Conservation (phyloP, 192 early-diverging fungal genomes). For the Coemansia sp. region DNA sequence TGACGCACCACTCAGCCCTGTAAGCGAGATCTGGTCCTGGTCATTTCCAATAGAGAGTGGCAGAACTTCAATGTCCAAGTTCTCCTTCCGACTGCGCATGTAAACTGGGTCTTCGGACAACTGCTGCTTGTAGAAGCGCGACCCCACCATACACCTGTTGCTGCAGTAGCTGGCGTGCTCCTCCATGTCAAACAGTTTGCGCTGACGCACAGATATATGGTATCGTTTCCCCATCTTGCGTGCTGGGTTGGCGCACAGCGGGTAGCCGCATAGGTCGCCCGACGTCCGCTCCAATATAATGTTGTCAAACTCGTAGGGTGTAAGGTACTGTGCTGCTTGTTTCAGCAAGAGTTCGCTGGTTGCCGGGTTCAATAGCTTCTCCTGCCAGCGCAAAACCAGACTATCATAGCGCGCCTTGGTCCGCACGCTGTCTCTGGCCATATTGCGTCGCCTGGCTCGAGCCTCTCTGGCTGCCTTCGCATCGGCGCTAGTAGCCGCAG, state of each 20-base stretch:
- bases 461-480: constrained; percentile 8
- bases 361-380: constrained; percentile 41
- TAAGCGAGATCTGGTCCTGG: background rate
- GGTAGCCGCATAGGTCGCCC: constrained; percentile 77
- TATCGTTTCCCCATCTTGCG: constrained; percentile 44
- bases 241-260: constrained; percentile 63
- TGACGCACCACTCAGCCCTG: background rate
- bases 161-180: constrained; percentile 74
- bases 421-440: constrained; percentile 31
- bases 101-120: constrained; percentile 77
- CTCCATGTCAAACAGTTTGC: constrained; percentile 79
- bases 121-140: constrained; percentile 70
- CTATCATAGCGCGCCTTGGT: constrained; percentile 35
- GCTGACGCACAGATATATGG: constrained; percentile 68
- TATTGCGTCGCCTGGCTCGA: constrained; percentile 14
- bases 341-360: constrained; percentile 15
- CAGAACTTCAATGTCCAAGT: constrained; percentile 27
- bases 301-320: constrained; percentile 67
- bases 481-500: background rate
- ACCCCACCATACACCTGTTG: constrained; percentile 69
- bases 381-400: constrained; percentile 44
- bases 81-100: constrained; percentile 47
- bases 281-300: constrained; percentile 74
- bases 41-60: background rate
- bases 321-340: constrained; percentile 64